Evolutionary conservation across 805 yeast species (phyloP).

Genomic region (Saccharomycopsis schoenii): DNA sequence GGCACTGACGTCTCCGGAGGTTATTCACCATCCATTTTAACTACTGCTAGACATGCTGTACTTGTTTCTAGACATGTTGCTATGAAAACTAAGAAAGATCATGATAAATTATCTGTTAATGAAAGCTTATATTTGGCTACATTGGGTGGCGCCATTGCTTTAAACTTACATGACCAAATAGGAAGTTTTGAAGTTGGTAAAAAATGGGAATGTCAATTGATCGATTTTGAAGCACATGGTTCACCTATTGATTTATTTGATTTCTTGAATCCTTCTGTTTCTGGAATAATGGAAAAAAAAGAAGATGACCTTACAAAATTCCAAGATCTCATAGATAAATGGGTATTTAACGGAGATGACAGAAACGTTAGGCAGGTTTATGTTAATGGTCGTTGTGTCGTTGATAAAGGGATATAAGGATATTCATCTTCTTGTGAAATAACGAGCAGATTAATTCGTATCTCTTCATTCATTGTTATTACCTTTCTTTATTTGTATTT

Average conservation of each 20-base stretch:
- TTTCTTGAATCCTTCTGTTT: slow-evolving; percentile 21
- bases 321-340: not conserved
- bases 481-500: too few species aligned
- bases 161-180: slow-evolving; percentile 41
- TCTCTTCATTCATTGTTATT: too few species aligned
- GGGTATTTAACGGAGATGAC: not conserved
- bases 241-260: slow-evolving; percentile 66
- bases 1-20: slow-evolving; percentile 80
- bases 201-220: slow-evolving; percentile 71
- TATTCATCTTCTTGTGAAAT: too few species aligned
- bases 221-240: slow-evolving; percentile 44
- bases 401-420: not conserved
- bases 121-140: slow-evolving; percentile 80
- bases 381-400: not conserved
- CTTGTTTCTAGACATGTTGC: slow-evolving; percentile 62
- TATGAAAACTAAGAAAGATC: slow-evolving; percentile 38
- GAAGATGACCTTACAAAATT: not conserved
- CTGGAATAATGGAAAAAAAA: not conserved
- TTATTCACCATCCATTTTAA: slow-evolving; percentile 51
- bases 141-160: slow-evolving; percentile 76
- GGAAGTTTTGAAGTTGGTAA: slow-evolving; percentile 74
- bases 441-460: too few species aligned
- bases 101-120: slow-evolving; percentile 43
- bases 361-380: not conserved
- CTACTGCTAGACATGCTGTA: slow-evolving; percentile 58